Conservation (phyloP, 1,284 basidiomycete genomes). For the Blastosporella zonata region DNA sequence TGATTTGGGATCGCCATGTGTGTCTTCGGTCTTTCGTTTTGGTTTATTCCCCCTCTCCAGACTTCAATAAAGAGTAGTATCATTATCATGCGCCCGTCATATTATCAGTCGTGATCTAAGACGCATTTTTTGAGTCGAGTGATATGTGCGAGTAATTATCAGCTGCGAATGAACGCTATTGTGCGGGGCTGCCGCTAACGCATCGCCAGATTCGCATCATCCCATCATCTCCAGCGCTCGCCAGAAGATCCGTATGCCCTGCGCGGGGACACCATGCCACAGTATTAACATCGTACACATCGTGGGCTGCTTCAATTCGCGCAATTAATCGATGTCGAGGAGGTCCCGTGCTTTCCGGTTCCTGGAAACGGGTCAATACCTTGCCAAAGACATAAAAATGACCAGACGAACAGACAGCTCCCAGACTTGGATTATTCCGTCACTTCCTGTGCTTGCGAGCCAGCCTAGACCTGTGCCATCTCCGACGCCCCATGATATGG, state of each 20-base stretch:
- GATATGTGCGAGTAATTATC: too few species aligned
- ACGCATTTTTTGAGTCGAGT: too few species aligned
- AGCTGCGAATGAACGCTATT: too few species aligned
- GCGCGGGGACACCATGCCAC: slow-evolving; percentile 72
- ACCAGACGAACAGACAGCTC: slow-evolving; percentile 53
- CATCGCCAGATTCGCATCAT: slow-evolving; percentile 62
- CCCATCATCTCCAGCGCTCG: slow-evolving; percentile 81
- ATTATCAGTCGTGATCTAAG: too few species aligned
- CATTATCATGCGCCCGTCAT: too few species aligned
- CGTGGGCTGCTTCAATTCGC: slow-evolving; percentile 59
- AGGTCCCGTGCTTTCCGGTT: slow-evolving; percentile 22
- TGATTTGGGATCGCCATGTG: background rate
- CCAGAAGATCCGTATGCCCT: slow-evolving; percentile 62
- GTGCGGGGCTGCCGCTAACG: background rate
- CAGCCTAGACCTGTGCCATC: slow-evolving; percentile 51
- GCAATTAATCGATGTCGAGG: slow-evolving; percentile 48
- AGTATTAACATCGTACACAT: slow-evolving; percentile 74
- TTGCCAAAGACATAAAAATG: background rate
- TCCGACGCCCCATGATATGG: slow-evolving; percentile 68
- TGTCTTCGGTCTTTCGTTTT: too few species aligned
- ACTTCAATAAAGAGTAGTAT: too few species aligned
- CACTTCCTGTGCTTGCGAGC: slow-evolving; percentile 72
- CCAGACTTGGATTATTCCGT: slow-evolving; percentile 76
- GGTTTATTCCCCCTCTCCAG: too few species aligned
- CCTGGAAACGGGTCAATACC: slow-evolving; percentile 19